phyloP scores from a whole-genome alignment of 225 moss, liverwort and hornwort species.

The Bryum argenteum region DNA sequence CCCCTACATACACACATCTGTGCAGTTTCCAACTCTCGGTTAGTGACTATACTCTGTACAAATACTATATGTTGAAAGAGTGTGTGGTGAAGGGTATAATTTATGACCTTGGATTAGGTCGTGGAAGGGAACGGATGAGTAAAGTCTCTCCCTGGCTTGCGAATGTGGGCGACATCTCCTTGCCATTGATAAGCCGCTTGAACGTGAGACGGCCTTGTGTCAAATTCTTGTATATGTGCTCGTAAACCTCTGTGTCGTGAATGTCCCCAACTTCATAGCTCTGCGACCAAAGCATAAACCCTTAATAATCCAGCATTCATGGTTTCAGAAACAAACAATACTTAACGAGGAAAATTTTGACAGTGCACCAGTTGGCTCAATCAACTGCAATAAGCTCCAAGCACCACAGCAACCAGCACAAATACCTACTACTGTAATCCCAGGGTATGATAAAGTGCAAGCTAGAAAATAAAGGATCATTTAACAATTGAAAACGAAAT shows the following conservation, averaged over 20 bases:
- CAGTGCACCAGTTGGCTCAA: no score
- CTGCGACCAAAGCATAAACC: slow-evolving; percentile 24
- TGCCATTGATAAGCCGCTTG: slow-evolving; percentile 80
- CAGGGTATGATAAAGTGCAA: no score
- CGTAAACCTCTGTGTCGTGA: slow-evolving; percentile 80
- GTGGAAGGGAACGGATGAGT: slow-evolving; percentile 85
- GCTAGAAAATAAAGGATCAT: no score
- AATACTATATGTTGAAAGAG: not conserved
- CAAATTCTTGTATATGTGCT: slow-evolving; percentile 78
- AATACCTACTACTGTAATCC: no score
- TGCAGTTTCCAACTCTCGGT: slow-evolving; percentile 16
- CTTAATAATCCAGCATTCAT: no score
- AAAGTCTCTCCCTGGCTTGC: slow-evolving; percentile 87
- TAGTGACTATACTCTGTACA: not conserved
- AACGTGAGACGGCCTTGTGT: slow-evolving; percentile 81
- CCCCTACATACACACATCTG: slow-evolving; percentile 99
- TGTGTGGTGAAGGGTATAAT: not conserved
- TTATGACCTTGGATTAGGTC: slow-evolving; percentile 70
- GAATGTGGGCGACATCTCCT: slow-evolving; percentile 96
- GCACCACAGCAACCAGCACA: no score
- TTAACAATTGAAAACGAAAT: no score
- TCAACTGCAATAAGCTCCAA: no score
- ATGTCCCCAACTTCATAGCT: slow-evolving; percentile 77
- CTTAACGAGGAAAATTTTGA: no score
- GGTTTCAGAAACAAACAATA: no score